Evolutionary conservation across 1,139 yeast species (phyloP).

Genomic region (Tardiomyces digboiensis): DNA sequence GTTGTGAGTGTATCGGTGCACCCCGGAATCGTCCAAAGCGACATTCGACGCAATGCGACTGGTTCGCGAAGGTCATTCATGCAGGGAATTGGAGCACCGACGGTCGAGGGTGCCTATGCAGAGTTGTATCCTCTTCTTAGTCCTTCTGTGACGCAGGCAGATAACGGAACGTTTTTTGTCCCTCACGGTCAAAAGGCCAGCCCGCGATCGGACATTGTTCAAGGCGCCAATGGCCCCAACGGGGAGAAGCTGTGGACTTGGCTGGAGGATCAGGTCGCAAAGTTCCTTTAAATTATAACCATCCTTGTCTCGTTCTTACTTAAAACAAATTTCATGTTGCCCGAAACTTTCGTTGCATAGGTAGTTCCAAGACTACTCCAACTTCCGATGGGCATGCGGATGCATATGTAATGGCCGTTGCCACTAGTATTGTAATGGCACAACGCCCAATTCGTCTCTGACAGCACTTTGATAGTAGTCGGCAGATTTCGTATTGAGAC

Average conservation of each 20-base stretch:
- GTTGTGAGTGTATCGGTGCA: conserved; percentile 34
- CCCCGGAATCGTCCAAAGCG: conserved; percentile 40
- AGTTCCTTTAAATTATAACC: background rate
- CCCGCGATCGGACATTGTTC: conserved; percentile 15
- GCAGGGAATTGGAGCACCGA: conserved; percentile 9
- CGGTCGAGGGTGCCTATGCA: conserved; percentile 33
- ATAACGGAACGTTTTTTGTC: conserved; percentile 27
- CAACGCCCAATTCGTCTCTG: too few relatives aligned
- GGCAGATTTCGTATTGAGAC: too few relatives aligned
- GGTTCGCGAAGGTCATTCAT: conserved; percentile 6
- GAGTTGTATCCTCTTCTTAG: conserved; percentile 33
- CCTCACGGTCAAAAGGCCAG: conserved; percentile 18
- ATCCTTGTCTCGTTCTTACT: too few relatives aligned
- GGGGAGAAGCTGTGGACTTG: conserved; percentile 14
- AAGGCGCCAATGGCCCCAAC: conserved; percentile 11
- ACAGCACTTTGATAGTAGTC: too few relatives aligned
- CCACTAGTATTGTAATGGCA: too few relatives aligned
- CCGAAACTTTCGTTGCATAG: too few relatives aligned
- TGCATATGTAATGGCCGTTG: too few relatives aligned
- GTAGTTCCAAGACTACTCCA: too few relatives aligned
- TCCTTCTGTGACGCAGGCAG: conserved; percentile 26
- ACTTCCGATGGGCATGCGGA: too few relatives aligned
- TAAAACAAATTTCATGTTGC: too few relatives aligned
- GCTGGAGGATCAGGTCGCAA: conserved; percentile 4
- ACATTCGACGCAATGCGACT: conserved; percentile 24